A percentile compares a stretch with the other conserved stretches of the same genome.
Conservation (phyloP, 75 land plant genomes). For the Gnetum montanum region DNA sequence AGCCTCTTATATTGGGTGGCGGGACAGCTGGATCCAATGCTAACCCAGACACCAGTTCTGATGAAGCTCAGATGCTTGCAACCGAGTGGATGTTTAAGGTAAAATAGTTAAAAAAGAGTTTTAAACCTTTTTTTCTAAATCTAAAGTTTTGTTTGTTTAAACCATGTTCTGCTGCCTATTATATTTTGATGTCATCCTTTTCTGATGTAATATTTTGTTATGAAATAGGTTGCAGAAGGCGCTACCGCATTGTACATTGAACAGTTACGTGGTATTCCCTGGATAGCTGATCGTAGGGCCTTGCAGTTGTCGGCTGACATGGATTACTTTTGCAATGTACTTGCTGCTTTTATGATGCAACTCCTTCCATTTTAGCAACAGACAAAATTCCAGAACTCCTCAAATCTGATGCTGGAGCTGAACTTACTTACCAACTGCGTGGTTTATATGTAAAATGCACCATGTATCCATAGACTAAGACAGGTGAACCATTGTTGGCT, state of each 20-base stretch:
- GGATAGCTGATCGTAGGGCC: constrained; percentile 89
- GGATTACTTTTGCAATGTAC: constrained; percentile 91
- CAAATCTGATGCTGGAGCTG: constrained; percentile 47
- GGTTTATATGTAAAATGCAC: constrained; percentile 90
- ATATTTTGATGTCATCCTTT: too few relatives aligned
- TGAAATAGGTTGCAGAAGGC: constrained; percentile 89
- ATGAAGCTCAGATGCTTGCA: constrained; percentile 92
- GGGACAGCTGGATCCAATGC: constrained; percentile 15
- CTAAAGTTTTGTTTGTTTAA: too few relatives aligned
- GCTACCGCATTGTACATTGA: constrained; percentile 86
- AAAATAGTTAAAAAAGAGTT: too few relatives aligned
- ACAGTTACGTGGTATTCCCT: constrained; percentile 84
- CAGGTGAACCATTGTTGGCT: too few relatives aligned
- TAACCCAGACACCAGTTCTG: constrained; percentile 36
- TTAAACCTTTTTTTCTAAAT: too few relatives aligned
- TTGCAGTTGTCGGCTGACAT: constrained; percentile 89
- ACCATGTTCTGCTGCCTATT: not conserved
- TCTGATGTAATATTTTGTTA: not conserved
- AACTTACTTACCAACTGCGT: constrained; percentile 67
- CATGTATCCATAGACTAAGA: constrained; percentile 54
- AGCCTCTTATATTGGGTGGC: constrained; percentile 77
- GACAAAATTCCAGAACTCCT: constrained; percentile 65
- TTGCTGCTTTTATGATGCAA: constrained; percentile 86
- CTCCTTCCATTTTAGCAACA: constrained; percentile 64
- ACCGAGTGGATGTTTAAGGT: constrained; percentile 99